These are phyloP conservation scores for Tolypocladium inflatum DNA, from an alignment of 2,329 filamentous ascomycete species.

Conservation along the genomic window DNA sequence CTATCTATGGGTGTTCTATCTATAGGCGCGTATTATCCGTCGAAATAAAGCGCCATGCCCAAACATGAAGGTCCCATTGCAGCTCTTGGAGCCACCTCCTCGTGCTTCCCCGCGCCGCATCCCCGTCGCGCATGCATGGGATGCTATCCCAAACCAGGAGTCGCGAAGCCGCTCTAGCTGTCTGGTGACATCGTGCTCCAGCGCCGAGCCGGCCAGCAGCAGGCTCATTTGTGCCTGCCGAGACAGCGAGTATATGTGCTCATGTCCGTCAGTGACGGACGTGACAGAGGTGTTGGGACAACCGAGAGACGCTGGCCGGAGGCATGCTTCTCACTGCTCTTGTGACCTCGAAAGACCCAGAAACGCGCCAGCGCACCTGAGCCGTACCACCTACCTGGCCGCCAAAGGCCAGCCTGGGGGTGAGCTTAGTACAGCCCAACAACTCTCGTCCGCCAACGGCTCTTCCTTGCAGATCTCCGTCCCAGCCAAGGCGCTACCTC, in stretches of 20 bases:
- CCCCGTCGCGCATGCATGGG: background rate
- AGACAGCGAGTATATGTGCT: background rate
- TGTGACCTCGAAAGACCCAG: background rate
- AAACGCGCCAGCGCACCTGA: background rate
- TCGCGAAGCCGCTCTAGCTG: background rate
- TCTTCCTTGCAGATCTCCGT: background rate
- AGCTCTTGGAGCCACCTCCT: background rate
- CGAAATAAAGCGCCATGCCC: background rate
- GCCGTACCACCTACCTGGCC: background rate
- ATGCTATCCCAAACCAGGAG: background rate
- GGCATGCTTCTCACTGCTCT: background rate
- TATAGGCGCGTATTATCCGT: background rate
- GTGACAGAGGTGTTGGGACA: background rate
- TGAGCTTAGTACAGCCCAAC: background rate
- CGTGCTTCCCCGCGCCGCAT: background rate
- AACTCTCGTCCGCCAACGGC: background rate
- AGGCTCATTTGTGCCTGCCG: background rate
- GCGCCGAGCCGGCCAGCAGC: background rate
- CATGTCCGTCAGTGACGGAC: background rate
- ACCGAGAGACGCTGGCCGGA: background rate
- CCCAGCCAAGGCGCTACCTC: background rate
- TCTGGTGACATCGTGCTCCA: background rate
- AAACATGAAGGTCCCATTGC: background rate
- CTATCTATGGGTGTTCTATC: background rate
- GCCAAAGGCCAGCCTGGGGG: background rate